Evolutionary conservation across 352 stramenopile species (phyloP), one percentile per base, ranked within the genome.

Genomic region (Phytophthora hibernalis): DNA sequence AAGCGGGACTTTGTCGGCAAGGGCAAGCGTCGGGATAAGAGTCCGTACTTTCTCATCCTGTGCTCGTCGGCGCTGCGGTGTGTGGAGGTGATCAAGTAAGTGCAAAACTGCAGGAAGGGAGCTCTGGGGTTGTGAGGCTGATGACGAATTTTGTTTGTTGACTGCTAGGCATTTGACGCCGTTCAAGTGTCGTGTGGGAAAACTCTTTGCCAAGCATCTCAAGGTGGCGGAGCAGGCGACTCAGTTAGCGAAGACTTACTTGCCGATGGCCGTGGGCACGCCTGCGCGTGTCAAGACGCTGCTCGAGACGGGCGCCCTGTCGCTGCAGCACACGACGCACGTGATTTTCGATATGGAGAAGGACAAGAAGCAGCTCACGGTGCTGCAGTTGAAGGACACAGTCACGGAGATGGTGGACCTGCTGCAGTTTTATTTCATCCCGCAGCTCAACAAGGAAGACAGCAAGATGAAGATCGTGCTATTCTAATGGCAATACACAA

Each of bases 161-260:
- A 16, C 21, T 43, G 22, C 0, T 58, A 93, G 85, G 54, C 79
- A 89, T 55, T 69, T 96, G 58, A 73, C 81, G 37, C 76, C 77
- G 12, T 89, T 98, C 55, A 95, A 97, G 65, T 91, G 96, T 60
- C 92, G 93, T 22, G 80, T 96, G n/a, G 95, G 91, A 42, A 99
- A 99, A 73, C 82, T 99, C n/a, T 99, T 99, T 77, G 90, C 82
- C 47, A 98, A 98, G 65, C 93, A 99, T 72, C 86, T 97, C 66
- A 97, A 94, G 53, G 77, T 93, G 9, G 76, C 93, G 38, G 86
- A 98, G 59, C 96, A 99, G 72, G 82, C 83, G 1, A 84, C 93
- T 38, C 80, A 93, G 61, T 82, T 98, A 8, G 71, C 78, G 26
- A 70, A 76, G 35, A 81, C 71, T 12, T 96, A 85, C 65, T 65